These are phyloP conservation scores for Microcyclospora pomicola DNA, from an alignment of 2,329 filamentous ascomycete genomes.

Conservation along the genomic window DNA sequence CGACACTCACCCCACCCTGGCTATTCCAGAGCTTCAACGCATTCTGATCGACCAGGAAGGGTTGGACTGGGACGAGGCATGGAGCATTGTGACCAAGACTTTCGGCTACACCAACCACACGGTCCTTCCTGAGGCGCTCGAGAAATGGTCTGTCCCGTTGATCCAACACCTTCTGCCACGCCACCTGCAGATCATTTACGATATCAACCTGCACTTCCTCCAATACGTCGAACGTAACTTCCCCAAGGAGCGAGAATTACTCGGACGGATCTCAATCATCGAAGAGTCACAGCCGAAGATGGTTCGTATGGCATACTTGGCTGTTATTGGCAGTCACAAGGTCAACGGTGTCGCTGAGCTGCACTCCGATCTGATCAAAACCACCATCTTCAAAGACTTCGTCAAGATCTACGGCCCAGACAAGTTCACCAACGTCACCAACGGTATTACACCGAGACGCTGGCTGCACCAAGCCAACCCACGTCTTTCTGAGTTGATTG, in stretches of 20 bases:
- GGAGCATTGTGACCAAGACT: conserved; percentile 51
- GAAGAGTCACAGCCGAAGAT: conserved; percentile 96
- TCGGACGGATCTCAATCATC: conserved; percentile 84
- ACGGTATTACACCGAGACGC: conserved; percentile 87
- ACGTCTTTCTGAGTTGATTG: conserved; percentile 78
- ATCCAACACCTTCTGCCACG: conserved; percentile 86
- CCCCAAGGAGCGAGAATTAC: conserved; percentile 75
- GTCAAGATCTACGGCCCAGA: conserved; percentile 87
- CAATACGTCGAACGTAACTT: conserved; percentile 82
- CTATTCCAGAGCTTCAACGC: conserved; percentile 88
- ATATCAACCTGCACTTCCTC: conserved; percentile 91
- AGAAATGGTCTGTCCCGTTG: conserved; percentile 95
- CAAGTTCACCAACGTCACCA: conserved; percentile 98
- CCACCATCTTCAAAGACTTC: conserved; percentile 99
- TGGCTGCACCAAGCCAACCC: conserved; percentile 98
- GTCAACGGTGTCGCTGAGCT: conserved; percentile 97
- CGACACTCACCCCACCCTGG: conserved; percentile 91
- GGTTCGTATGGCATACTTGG: conserved; percentile 92
- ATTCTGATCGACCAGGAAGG: conserved; percentile 83
- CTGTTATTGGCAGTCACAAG: conserved; percentile 95
- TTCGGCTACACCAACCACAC: conserved; percentile 99
- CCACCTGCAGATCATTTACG: conserved; percentile 56
- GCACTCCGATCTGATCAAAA: conserved; percentile 95
- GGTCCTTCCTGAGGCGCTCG: conserved; percentile 85
- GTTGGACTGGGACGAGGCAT: conserved; percentile 84